Conservation (phyloP, 768 basidiomycete species). For the Naganishia vaughanmartiniae region DNA sequence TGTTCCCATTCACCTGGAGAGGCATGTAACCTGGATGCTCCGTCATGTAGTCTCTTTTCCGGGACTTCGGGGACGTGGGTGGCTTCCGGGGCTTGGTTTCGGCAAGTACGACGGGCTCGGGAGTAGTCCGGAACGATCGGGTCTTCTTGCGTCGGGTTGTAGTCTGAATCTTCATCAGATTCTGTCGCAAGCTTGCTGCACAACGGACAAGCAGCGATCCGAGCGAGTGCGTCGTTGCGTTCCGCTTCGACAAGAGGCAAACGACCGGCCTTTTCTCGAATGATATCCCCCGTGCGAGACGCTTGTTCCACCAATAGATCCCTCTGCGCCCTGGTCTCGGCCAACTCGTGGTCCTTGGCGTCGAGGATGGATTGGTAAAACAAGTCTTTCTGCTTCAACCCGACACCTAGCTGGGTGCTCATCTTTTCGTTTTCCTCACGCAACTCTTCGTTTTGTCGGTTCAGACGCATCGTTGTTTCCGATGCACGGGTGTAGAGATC, state of each 20-base stretch:
- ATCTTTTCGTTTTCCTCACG: constrained; percentile 2
- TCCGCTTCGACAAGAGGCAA: background rate
- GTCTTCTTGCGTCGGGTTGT: background rate
- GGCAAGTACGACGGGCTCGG: background rate
- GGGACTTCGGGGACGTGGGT: background rate
- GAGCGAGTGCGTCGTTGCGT: background rate
- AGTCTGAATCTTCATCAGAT: background rate
- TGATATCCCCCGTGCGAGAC: background rate
- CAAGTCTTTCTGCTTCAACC: constrained; percentile 16
- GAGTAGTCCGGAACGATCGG: background rate
- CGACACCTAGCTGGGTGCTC: background rate
- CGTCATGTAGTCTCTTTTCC: background rate
- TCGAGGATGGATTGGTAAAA: background rate
- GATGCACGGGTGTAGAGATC: constrained; percentile 18
- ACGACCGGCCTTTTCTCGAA: background rate
- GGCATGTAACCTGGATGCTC: background rate
- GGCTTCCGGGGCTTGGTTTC: background rate
- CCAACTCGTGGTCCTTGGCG: constrained; percentile 17
- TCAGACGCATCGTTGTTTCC: constrained; percentile 7
- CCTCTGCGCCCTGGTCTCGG: background rate
- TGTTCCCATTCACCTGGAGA: background rate
- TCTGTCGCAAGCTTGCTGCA: background rate
- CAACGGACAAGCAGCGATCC: background rate
- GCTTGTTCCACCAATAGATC: background rate
- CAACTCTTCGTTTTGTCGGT: constrained; percentile 10